A percentile compares a stretch with the other conserved stretches of the same genome.
These are phyloP conservation scores for Fusarium foetens DNA, from an alignment of 2,329 filamentous ascomycete species.

Conservation along the genomic window DNA sequence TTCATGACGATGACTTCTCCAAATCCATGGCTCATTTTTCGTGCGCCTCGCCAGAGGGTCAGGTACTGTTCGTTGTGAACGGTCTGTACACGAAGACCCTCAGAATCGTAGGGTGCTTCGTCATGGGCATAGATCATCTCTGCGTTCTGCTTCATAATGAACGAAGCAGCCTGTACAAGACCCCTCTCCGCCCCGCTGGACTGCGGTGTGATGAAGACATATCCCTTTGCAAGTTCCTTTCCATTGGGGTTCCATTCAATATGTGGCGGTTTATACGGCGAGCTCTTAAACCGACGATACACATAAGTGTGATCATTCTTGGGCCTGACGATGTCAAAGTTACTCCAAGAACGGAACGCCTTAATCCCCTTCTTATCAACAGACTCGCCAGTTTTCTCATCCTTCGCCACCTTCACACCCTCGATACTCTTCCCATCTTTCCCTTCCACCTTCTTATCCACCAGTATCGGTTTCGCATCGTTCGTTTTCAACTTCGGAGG, in stretches of 20 bases:
- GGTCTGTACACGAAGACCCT: conserved; percentile 44
- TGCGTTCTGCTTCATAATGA: conserved; percentile 44
- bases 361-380: conserved; percentile 8
- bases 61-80: conserved; percentile 47
- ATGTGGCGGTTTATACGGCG: conserved; percentile 38
- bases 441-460: neutral
- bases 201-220: conserved; percentile 44
- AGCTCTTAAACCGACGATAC: conserved; percentile 40
- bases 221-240: conserved; percentile 38
- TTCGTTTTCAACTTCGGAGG: neutral
- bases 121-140: conserved; percentile 46
- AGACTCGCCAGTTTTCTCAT: neutral
- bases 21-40: conserved; percentile 44
- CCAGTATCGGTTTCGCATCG: neutral
- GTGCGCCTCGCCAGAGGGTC: conserved; percentile 45
- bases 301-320: conserved; percentile 21
- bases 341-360: conserved; percentile 30
- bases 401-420: neutral
- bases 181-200: conserved; percentile 5
- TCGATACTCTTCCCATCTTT: neutral
- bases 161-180: conserved; percentile 19
- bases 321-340: conserved; percentile 32
- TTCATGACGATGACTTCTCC: conserved; percentile 48
- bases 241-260: conserved; percentile 30
- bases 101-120: conserved; percentile 22